Evolutionary conservation across 2,329 filamentous ascomycete species (phyloP).

Genomic region (Escovopsis sp.): DNA sequence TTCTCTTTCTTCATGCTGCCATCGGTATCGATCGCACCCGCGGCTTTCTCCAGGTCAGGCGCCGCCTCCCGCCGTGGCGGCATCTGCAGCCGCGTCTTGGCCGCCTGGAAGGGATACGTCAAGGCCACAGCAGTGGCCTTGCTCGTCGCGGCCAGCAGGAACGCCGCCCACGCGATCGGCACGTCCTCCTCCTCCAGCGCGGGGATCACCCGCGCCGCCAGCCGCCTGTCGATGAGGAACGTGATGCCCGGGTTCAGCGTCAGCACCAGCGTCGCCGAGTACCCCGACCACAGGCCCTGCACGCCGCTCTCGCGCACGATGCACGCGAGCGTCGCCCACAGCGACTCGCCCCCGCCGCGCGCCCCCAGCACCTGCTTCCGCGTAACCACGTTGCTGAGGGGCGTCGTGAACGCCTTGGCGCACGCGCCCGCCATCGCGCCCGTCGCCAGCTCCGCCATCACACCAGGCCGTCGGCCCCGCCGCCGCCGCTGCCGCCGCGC

Average conservation of each 20-base stretch:
- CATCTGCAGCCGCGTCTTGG: conserved; percentile 66
- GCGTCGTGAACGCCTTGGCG: conserved; percentile 62
- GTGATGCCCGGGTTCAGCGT: conserved; percentile 79
- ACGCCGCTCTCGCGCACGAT: conserved; percentile 58
- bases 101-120: conserved; percentile 75
- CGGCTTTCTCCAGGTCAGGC: conserved; percentile 6
- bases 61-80: conserved; percentile 13
- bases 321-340: conserved; percentile 42
- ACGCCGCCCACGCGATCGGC: conserved; percentile 23
- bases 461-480: conserved; percentile 32
- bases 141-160: conserved; percentile 52
- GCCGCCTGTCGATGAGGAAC: conserved; percentile 63
- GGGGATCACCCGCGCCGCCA: conserved; percentile 44
- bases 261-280: conserved; percentile 63
- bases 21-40: no score
- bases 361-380: conserved; percentile 61
- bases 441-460: conserved; percentile 58
- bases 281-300: conserved; percentile 73
- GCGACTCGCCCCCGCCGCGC: conserved; percentile 26
- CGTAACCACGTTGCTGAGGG: conserved; percentile 68
- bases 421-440: conserved; percentile 61
- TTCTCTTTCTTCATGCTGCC: no score
- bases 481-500: conserved; percentile 19
- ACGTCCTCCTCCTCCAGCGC: conserved; percentile 27
- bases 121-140: conserved; percentile 62